A percentile compares a stretch with the other conserved stretches of the same genome.
These are phyloP conservation scores for Lepidium campestre DNA, from an alignment of 441 rosid genomes.

Conservation along the genomic window DNA sequence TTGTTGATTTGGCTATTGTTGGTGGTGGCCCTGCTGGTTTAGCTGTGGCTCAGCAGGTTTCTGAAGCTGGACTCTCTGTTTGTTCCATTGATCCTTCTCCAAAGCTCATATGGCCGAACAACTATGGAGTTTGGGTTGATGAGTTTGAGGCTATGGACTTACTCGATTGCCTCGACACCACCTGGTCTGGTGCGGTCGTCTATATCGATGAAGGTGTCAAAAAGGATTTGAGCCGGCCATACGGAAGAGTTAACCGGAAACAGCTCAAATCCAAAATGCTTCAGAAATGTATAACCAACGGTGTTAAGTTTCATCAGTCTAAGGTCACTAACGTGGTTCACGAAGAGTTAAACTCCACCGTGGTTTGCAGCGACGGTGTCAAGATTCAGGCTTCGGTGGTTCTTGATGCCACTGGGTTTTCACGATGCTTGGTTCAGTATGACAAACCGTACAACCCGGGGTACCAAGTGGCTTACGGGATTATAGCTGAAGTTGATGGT, in stretches of 20 bases:
- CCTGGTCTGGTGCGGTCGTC: constrained; percentile 92
- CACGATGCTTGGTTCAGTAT: constrained; percentile 86
- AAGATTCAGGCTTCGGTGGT: constrained; percentile 76
- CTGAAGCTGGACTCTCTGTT: constrained; percentile 86
- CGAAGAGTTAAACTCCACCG: constrained; percentile 69
- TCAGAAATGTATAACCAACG: constrained; percentile 71
- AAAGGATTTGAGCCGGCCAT: constrained; percentile 75
- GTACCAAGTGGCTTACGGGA: constrained; percentile 91
- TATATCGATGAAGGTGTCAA: constrained; percentile 43
- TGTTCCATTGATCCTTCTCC: constrained; percentile 85
- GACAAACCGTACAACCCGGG: constrained; percentile 95
- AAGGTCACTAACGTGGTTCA: constrained; percentile 83
- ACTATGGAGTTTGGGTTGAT: constrained; percentile 98
- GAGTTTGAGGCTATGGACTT: constrained; percentile 95
- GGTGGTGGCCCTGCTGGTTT: constrained; percentile 98
- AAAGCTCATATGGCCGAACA: constrained; percentile 88
- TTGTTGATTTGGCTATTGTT: constrained; percentile 82
- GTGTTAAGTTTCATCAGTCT: constrained; percentile 87
- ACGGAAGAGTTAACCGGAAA: constrained; percentile 88
- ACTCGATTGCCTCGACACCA: constrained; percentile 85
- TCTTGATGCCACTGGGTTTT: constrained; percentile 96
- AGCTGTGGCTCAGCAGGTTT: constrained; percentile 91
- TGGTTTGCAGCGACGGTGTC: constrained; percentile 78
- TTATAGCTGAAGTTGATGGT: constrained; percentile 85
- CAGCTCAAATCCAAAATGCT: constrained; percentile 89